These are phyloP conservation scores for Didymella keratinophila DNA, from an alignment of 2,329 filamentous ascomycete species.

Conservation along the genomic window DNA sequence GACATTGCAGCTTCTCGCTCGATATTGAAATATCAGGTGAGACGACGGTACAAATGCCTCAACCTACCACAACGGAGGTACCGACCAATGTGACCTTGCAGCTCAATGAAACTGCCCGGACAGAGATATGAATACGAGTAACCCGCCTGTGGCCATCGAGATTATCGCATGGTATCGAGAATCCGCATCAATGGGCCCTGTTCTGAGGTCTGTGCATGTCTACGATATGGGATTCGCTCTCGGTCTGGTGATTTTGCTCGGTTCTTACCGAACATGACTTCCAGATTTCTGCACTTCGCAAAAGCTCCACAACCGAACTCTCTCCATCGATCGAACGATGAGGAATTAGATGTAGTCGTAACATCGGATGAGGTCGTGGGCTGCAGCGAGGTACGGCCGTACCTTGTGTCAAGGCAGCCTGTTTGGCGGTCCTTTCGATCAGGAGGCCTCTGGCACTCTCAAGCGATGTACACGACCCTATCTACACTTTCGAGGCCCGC, in stretches of 20 bases:
- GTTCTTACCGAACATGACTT: neutral
- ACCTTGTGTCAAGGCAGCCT: neutral
- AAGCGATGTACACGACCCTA: neutral
- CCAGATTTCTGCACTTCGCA: neutral
- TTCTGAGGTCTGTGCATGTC: conserved; percentile 7
- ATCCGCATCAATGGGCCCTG: neutral
- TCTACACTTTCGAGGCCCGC: neutral
- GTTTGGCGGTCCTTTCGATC: neutral
- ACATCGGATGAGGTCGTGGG: neutral
- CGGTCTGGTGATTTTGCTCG: conserved; percentile 1
- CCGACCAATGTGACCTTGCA: neutral
- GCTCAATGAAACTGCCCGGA: neutral
- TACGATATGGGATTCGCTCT: neutral
- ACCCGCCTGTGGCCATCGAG: neutral
- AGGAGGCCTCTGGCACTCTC: neutral
- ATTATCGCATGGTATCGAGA: neutral
- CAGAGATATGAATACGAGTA: neutral
- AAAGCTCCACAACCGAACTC: neutral
- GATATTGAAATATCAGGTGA: conserved; percentile 6
- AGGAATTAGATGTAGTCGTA: neutral
- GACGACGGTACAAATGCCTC: neutral
- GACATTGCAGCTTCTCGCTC: neutral
- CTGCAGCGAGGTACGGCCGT: too few relatives aligned
- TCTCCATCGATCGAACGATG: neutral
- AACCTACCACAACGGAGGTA: neutral